Conservation (phyloP, 352 stramenopile genomes). For the Plasmopara muralis region DNA sequence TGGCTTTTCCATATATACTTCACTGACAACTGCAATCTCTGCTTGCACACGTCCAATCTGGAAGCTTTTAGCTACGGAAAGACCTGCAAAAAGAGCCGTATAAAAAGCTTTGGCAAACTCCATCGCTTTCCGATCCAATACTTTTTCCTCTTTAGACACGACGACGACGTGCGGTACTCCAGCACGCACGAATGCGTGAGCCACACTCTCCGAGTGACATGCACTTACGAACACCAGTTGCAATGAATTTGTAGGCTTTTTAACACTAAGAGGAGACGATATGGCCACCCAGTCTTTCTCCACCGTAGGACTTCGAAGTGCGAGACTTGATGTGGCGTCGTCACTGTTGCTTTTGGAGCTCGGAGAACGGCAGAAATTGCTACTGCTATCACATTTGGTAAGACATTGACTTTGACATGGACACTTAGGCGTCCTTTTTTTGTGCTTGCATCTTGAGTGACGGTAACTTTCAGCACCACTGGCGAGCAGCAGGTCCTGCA, state of each 20-base stretch:
- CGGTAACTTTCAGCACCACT: slow-evolving; percentile 37
- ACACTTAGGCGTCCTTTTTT: too few relatives aligned
- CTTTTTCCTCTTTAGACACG: slow-evolving; percentile 45
- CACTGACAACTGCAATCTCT: slow-evolving; percentile 50
- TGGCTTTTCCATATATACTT: slow-evolving; percentile 11
- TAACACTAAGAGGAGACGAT: too few relatives aligned
- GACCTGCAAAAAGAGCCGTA: slow-evolving; percentile 19
- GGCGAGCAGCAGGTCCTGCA: slow-evolving; percentile 66
- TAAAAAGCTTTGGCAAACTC: too few relatives aligned
- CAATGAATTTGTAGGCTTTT: slow-evolving; percentile 20
- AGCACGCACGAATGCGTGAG: slow-evolving; percentile 82
- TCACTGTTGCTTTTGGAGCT: too few relatives aligned
- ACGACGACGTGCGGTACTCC: slow-evolving; percentile 89
- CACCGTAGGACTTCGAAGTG: too few relatives aligned
- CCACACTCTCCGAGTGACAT: slow-evolving; percentile 85
- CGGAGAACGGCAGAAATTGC: too few relatives aligned
- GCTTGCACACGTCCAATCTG: slow-evolving; percentile 79
- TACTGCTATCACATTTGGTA: too few relatives aligned
- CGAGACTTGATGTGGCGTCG: too few relatives aligned
- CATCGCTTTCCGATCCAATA: too few relatives aligned
- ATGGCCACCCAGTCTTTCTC: too few relatives aligned
- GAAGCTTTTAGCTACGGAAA: slow-evolving; percentile 72
- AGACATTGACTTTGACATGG: too few relatives aligned
- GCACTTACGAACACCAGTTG: slow-evolving; percentile 87
- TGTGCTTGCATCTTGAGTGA: slow-evolving; percentile 4